Conservation (phyloP, 805 yeast genomes). For the Nakazawaea holstii region DNA sequence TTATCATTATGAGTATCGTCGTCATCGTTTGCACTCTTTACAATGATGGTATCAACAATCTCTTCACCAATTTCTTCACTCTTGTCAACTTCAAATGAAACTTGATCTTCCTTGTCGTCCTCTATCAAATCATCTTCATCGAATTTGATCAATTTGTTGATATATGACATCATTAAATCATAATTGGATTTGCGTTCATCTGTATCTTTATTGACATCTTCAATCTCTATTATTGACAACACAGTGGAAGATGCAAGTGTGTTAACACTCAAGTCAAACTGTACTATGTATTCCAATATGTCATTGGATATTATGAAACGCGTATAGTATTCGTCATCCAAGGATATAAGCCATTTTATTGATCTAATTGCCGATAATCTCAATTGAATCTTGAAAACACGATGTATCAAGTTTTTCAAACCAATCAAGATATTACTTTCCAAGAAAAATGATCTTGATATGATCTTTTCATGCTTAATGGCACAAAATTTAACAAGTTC, state of each 20-base stretch:
- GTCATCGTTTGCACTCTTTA: too few relatives aligned
- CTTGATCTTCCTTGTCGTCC: constrained; percentile 2
- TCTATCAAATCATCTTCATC: constrained; percentile 28
- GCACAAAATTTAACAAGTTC: constrained; percentile 68
- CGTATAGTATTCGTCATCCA: constrained; percentile 60
- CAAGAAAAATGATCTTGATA: constrained; percentile 59
- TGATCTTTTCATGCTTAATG: constrained; percentile 51
- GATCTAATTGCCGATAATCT: constrained; percentile 67
- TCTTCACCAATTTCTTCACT: too few relatives aligned
- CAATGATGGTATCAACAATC: too few relatives aligned
- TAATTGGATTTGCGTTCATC: constrained; percentile 22
- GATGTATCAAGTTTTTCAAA: constrained; percentile 41
- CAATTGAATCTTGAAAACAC: constrained; percentile 41
- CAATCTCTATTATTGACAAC: constrained; percentile 54
- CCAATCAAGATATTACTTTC: constrained; percentile 55
- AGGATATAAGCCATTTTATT: constrained; percentile 52
- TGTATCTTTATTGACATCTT: constrained; percentile 18
- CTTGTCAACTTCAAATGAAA: not conserved
- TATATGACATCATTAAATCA: constrained; percentile 25
- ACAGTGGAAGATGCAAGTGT: constrained; percentile 65
- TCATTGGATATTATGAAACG: constrained; percentile 51
- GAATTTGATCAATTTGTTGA: constrained; percentile 21
- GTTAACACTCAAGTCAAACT: constrained; percentile 36
- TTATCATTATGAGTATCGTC: not conserved
- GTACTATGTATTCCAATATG: constrained; percentile 43